Evolutionary conservation across 1,139 yeast genomes (phyloP), one percentile per base, ranked within the genome.

Genomic region (Tardiomyces blankii): DNA sequence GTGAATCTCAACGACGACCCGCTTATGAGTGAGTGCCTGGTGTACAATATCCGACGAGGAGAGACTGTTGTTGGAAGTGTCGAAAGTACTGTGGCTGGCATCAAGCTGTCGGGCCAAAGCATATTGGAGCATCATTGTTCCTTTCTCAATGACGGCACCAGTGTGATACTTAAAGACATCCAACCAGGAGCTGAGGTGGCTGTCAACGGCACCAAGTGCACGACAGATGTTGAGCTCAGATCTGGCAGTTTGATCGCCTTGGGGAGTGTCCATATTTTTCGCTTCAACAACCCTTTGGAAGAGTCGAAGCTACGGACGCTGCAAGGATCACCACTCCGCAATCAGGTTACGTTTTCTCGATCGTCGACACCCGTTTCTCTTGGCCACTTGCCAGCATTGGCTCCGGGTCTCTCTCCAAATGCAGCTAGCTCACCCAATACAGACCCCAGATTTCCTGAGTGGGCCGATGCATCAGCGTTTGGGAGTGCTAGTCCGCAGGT

Each of bases 1-100:
- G 59, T 61, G 18, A 61, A 61, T 40, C 48, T 61, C 25, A 57
- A 59, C 38, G 63, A 60, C 13, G 60, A 58, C 44, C 62, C 62
- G 1, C 43, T 54, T 28, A 46, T 55, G 28, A 54, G 59, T 3
- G 64, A 60, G 38, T 57, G 60, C 41, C 49, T 60, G 38, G 57
- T 60, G 3, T 60, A 60, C 49, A 60, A 59, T 41, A 48, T 60
- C 42, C 51, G 50, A 39, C 49, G 49, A 1, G 64, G 64, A 1
- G 42, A 42, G 7, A 61, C 64, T 0, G 33, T 43, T 3, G 59
- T 60, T 8, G 59, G 62, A 11, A 57, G 52, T 41, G 48, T 49
- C 11, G 50, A 47, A 5, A 48, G 46, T 3, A 27, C 44, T 2
- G 32, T n/a, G 11, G 54, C 53, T n/a, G 58, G 55, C 14, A 59